Percentiles rank a stretch among this genome's conserved stretches.
Conservation (phyloP, 352 stramenopile genomes). For the Pelagophyceae sp. region DNA sequence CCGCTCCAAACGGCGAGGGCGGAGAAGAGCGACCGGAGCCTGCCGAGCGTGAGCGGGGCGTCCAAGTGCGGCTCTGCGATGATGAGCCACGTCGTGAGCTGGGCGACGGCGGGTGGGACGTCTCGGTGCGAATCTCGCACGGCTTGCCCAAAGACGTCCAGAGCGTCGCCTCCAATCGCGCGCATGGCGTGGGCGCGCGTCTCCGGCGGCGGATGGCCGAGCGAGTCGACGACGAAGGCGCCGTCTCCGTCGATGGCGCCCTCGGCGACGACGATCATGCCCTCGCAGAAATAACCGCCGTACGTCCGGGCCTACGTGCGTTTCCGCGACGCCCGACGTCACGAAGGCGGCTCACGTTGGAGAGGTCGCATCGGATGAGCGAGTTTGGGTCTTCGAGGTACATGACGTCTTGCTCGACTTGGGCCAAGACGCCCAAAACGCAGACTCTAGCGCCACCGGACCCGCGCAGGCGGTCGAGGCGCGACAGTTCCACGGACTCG, state of each 20-base stretch:
- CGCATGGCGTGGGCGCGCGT: background rate
- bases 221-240: background rate
- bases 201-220: background rate
- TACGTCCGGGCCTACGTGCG: background rate
- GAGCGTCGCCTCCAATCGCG: background rate
- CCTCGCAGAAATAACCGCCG: background rate
- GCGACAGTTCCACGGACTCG: background rate
- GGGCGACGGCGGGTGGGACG: background rate
- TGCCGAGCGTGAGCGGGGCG: background rate
- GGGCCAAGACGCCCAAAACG: background rate
- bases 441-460: background rate
- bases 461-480: background rate
- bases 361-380: background rate
- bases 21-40: background rate
- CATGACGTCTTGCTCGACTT: background rate
- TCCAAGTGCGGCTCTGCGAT: background rate
- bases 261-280: constrained; percentile 5
- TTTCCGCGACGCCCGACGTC: too few species aligned
- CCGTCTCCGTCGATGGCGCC: background rate
- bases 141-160: background rate
- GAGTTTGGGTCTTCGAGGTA: background rate
- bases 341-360: background rate
- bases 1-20: too few species aligned
- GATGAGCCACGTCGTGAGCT: background rate
- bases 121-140: background rate